These are phyloP conservation scores for Didymosphaeria variabile DNA, from an alignment of 2,329 filamentous ascomycete genomes.

Conservation along the genomic window DNA sequence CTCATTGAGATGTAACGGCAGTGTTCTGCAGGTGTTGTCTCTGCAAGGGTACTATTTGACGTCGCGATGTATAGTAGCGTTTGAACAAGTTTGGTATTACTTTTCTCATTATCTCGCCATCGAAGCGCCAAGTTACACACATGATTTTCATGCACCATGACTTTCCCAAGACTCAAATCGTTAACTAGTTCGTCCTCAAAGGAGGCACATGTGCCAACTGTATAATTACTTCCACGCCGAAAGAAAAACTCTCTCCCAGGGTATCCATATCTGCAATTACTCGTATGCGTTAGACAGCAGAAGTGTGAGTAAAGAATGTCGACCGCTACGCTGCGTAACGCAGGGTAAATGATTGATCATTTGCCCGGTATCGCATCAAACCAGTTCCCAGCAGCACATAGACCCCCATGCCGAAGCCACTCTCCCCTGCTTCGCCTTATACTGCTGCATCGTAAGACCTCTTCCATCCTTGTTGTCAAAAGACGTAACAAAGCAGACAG, in stretches of 20 bases:
- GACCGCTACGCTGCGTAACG: neutral
- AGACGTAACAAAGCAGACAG: constrained; percentile 68
- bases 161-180: neutral
- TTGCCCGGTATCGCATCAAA: constrained; percentile 36
- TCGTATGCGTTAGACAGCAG: neutral
- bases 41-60: too few species aligned
- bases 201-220: neutral
- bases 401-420: constrained; percentile 60
- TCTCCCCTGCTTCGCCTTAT: constrained; percentile 56
- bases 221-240: constrained; percentile 1
- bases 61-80: too few species aligned
- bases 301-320: constrained; percentile 6
- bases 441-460: constrained; percentile 57
- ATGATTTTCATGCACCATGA: neutral
- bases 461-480: constrained; percentile 61
- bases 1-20: too few species aligned
- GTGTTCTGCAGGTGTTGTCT: too few species aligned
- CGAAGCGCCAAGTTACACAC: too few species aligned
- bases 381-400: constrained; percentile 65
- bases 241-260: constrained; percentile 10
- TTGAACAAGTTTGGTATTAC: too few species aligned
- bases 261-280: constrained; percentile 11
- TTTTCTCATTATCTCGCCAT: too few species aligned
- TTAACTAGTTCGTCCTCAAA: neutral
- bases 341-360: neutral